These are phyloP conservation scores for Leccinum barrowsii DNA, from an alignment of 768 basidiomycete genomes.

Conservation along the genomic window DNA sequence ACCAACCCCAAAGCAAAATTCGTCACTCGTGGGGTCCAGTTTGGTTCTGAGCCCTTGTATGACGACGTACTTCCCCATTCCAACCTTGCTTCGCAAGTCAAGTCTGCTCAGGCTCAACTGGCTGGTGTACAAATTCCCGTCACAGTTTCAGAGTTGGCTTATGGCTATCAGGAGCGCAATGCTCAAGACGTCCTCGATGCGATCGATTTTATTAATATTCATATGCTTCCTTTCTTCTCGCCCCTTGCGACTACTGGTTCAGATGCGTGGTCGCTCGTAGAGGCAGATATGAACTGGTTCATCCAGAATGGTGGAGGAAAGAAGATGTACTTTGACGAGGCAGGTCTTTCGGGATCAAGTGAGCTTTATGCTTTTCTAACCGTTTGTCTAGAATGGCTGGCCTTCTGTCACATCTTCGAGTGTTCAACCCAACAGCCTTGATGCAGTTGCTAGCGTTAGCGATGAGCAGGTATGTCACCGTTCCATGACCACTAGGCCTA, in stretches of 20 bases:
- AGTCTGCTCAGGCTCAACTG: constrained; percentile 45
- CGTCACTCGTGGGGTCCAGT: constrained; percentile 63
- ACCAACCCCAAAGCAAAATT: constrained; percentile 62
- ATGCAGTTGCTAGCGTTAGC: constrained; percentile 56
- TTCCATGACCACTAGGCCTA: background rate
- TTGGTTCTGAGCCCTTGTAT: constrained; percentile 68
- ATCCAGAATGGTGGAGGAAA: constrained; percentile 58
- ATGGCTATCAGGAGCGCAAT: constrained; percentile 50
- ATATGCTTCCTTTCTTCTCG: constrained; percentile 70
- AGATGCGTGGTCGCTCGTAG: constrained; percentile 60
- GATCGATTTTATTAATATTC: constrained; percentile 61
- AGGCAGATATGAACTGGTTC: constrained; percentile 64
- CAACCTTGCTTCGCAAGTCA: constrained; percentile 50
- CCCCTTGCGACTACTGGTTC: constrained; percentile 37
- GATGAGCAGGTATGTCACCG: constrained; percentile 52
- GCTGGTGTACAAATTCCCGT: constrained; percentile 57
- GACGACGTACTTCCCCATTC: constrained; percentile 51
- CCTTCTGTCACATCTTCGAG: constrained; percentile 59
- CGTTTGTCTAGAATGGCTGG: constrained; percentile 62
- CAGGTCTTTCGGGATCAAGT: constrained; percentile 20
- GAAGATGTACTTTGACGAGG: constrained; percentile 76
- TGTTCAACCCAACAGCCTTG: constrained; percentile 62
- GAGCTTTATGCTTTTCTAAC: background rate
- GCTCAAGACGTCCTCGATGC: constrained; percentile 54
- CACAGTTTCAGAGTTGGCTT: constrained; percentile 66